Evolutionary conservation across 306 rosid genomes (phyloP), one percentile per base, ranked within the genome.

Genomic region (Acacia acuminata): DNA sequence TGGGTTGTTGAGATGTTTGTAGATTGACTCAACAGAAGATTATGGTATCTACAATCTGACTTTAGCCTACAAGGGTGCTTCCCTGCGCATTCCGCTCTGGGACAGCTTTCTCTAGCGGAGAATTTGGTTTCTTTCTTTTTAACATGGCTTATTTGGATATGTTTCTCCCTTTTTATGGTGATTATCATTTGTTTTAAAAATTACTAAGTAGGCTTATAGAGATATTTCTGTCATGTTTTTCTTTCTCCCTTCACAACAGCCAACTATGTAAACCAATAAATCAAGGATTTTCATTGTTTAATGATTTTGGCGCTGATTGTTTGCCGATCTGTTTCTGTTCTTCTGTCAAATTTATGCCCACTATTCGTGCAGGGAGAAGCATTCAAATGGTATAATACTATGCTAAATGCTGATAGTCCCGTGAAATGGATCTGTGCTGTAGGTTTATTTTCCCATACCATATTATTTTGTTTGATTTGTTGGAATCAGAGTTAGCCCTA

Each of bases 1-100:
- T 91, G 97, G 94, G 95, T 71, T 87, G 92, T 87, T 86, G 89
- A 85, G 89, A 86, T 87, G 77, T 85, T 88, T 81, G 82, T 89
- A 81, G 92, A 82, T 87, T 84, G 80, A 87, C 85, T 82, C 87
- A 50, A 76, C 86, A 50, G 86, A 81, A 85, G 85, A 72, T 73
- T 79, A 83, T 74, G 77, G 86, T 81, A 55, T 85, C 86, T 82
- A 84, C 87, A 58, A 78, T 80, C 92, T 86, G 82, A 91, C 91
- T 68, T 63, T 73, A 70, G 83, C 82, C 72, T 83, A 75, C 73
- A 65, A 48, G 80, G 88, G 83, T 82, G 81, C 80, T 86, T 79
- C 86, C 70, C 19, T 82, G 86, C 86, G 88, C 87, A 78, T 79
- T 87, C 75, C 53, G 25, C 74, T 85, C 87, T 27, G 84, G 84